Base-by-base conservation (phyloP, 768 basidiomycete genomes). In the Lactifluus volemus region DNA sequence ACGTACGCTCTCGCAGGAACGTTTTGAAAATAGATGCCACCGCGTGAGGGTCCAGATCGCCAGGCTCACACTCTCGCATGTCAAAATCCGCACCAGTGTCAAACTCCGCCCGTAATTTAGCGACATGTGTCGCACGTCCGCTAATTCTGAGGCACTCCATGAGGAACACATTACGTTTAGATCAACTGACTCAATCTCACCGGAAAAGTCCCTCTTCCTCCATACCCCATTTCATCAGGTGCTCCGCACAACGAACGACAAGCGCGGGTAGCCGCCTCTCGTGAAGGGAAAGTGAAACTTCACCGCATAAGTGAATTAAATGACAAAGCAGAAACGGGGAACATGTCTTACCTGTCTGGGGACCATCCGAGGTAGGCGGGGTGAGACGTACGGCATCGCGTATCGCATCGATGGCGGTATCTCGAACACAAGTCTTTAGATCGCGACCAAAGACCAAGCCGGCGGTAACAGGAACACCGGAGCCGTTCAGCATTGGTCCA, bases 1-100 rank as follows among this genome's bases (percentile, higher is more conserved):
- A 79, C 94, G 77, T 74, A 96, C 94, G 76, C 80, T 97, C 93
- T 59, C 95, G 87, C 47, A 98, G 77, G 71, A 85, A 98, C 1
- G 91, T 87, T 72, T 96, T 97, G 76, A 96, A 97, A 34, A 96
- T 76, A 29, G 91, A 90, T 19, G 94, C 86, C 7, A 98, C 94
- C 1, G 92, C 91, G 71, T 98, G 93, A 50, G 95, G 95, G 69
- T 98, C 95, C 39, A 98, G 74, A 68, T 98, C 93, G 8, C 88
- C 84, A 29, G 92, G 93, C 53, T 81, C 80, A 64, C 85, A 88
- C 63, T 83, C 81, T 44, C 78, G 74, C 75, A 98, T 81, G 69
- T 93, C 86, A 67, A 86, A 92, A 74, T 98, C 95, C 54, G 86
- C 88, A 59, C 93, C 91, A 25, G 83, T 81, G 71, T 95, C 92